Evolutionary conservation across 768 basidiomycete species (phyloP).

Genomic region (Pulveroboletus sp.): DNA sequence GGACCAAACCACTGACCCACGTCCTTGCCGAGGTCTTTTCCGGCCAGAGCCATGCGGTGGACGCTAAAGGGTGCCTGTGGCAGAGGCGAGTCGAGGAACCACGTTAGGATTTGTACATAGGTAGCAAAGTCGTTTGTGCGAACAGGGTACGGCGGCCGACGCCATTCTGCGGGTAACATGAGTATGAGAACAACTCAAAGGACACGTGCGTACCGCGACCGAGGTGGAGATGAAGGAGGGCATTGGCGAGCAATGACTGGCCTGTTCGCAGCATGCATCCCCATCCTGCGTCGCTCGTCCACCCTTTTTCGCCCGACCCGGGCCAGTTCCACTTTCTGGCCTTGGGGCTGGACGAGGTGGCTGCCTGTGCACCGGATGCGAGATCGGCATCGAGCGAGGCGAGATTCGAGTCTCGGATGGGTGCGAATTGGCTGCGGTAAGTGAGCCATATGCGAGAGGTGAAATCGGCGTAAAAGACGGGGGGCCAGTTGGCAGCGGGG

Average conservation of each 20-base stretch:
- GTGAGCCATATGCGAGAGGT: slow-evolving; percentile 88
- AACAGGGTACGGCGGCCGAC: slow-evolving; percentile 63
- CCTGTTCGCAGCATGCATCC: slow-evolving; percentile 91
- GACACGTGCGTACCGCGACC: slow-evolving; percentile 54
- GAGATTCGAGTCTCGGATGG: slow-evolving; percentile 67
- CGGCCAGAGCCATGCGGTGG: slow-evolving; percentile 93
- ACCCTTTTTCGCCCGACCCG: slow-evolving; percentile 65
- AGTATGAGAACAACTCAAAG: slow-evolving; percentile 4
- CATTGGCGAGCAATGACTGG: slow-evolving; percentile 79
- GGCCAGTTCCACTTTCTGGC: slow-evolving; percentile 63
- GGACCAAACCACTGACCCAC: slow-evolving; percentile 99
- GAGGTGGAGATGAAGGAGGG: slow-evolving; percentile 72
- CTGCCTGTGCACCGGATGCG: slow-evolving; percentile 30
- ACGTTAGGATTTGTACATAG: slow-evolving; percentile 88
- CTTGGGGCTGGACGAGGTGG: slow-evolving; percentile 41
- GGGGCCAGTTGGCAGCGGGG: slow-evolving; percentile 59
- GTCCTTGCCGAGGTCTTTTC: slow-evolving; percentile 92
- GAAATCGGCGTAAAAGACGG: slow-evolving; percentile 86
- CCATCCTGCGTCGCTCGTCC: slow-evolving; percentile 87
- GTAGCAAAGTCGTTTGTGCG: slow-evolving; percentile 69
- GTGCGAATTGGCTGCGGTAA: slow-evolving; percentile 83
- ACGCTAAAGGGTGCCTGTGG: slow-evolving; percentile 89
- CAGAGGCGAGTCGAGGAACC: slow-evolving; percentile 92
- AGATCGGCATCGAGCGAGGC: slow-evolving; percentile 39
- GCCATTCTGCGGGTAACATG: slow-evolving; percentile 65